phyloP scores from a whole-genome alignment of 768 basidiomycete species.

The Fomitopsis serialis region DNA sequence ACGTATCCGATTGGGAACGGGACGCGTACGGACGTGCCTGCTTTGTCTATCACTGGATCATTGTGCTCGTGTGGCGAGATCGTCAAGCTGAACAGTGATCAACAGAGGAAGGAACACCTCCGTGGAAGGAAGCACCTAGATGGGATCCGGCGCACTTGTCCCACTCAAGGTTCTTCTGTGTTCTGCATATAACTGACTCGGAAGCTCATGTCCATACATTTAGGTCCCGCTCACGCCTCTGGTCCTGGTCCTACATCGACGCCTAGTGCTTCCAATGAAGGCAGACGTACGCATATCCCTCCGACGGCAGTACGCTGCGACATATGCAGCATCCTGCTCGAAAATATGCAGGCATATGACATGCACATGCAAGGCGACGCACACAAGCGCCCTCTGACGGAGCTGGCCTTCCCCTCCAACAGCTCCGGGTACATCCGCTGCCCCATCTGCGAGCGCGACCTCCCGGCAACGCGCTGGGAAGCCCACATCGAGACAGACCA shows the following conservation, averaged over 20 bases:
- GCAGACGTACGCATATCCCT: not conserved
- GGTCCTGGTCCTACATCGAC: not conserved
- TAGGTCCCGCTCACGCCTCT: not conserved
- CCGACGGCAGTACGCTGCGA: not conserved
- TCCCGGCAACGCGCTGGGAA: not conserved
- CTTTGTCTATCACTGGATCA: no score
- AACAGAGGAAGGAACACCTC: no score
- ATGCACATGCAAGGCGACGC: not conserved
- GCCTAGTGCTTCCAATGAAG: not conserved
- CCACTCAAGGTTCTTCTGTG: no score
- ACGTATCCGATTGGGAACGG: no score
- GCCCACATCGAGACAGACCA: not conserved
- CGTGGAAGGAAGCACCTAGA: no score
- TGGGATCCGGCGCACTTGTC: no score
- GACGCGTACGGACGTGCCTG: no score
- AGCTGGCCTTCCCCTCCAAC: not conserved
- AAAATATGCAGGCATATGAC: not conserved
- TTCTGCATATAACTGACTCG: no score
- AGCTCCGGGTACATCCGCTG: not conserved
- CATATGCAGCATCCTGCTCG: not conserved
- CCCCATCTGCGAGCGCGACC: conserved; percentile 1
- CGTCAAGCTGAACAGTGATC: no score
- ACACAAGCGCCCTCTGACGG: not conserved
- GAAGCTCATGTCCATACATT: not conserved
- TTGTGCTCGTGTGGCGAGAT: no score